Evolutionary conservation across 202 grass and related monocot genomes (phyloP), one percentile per base, ranked within the genome.

Genomic region (Panicum virgatum): DNA sequence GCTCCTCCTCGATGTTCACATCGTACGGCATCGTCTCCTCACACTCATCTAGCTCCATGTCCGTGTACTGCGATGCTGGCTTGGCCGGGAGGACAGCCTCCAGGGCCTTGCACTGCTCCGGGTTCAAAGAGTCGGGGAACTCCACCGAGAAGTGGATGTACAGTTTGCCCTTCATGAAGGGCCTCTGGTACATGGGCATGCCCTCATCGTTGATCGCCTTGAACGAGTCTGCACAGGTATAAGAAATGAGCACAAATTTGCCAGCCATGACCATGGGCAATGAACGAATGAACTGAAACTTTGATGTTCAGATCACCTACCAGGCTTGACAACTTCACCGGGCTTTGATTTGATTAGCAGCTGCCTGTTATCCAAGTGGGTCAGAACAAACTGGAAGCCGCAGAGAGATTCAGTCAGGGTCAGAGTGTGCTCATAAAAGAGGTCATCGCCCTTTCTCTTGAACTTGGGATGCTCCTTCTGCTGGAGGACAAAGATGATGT

Each of bases 391-490:
- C 25, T 94, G 87, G 84, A 97, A 97, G 36, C 94, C 94, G 3
- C 94, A 97, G 12, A 94, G 84, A 4, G 94, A 92, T 65, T 97
- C 92, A 0, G 92, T 91, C 23, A 97, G 88, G 38, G 75, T 89
- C 54, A 97, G 89, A 2, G 94, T 94, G 81, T 94, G 88, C 81
- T 97, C 92, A 0, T 85, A 88, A 66, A 97, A 94, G 83, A 97
- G 90, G 70, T 97, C 94, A 6, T 97, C 94, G 0, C 85, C 80
- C 88, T 97, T 97, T 45, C 94, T 77, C 92, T 92, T 97, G 71
- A 94, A 92, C 75, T 94, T 97, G 25, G 91, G 87, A 27, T 97
- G 94, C 69, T 97, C 94, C 92, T 97, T 97, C 83, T 97, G 92
- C 71, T 97, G 94, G 19, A 97, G 92, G 34, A 97, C 86, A 20